Base-by-base conservation (phyloP, 2,329 filamentous ascomycete genomes). In the Colletotrichum acutatum region DNA sequence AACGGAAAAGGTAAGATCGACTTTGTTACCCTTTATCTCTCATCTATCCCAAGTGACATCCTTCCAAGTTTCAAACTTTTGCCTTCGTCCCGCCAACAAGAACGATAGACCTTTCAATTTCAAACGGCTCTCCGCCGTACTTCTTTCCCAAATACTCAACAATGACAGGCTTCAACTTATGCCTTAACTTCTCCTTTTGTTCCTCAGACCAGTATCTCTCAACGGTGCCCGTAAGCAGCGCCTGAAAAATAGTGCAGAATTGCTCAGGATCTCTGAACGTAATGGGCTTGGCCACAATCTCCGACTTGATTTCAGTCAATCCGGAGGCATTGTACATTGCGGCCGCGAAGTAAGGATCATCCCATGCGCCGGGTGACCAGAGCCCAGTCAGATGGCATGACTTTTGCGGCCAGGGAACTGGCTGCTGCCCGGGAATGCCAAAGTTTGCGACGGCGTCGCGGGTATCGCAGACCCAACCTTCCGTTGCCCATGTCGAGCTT, bases 301-400 rank as follows among this genome's bases (percentile, higher is more conserved):
- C 32, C 2, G 59, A 22, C 5, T 30, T 22, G 11, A 46, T n/a
- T 0, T 56, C 22, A 2, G 24, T 28, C 8, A 68, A 34, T 1
- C 66, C 66, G 24, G 66, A 59, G 9, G 58, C 49, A 16, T 68
- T 63, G 11, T 32, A 64, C 66, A 68, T 68, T 12, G 58, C 66
- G n/a, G 16, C 37, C 4, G 59, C 49, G 5, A 57, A 68, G 9
- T 63, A 68, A 8, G 42, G 24, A 22, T 63, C 58, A 14, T 68
- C 66, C 66, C 66, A 68, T 2, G 59, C 49, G n/a, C 66, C 66
- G 3, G 66, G 66, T 4, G 58, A 56, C 66, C 59, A 68, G 26
- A 37, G 22, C 1, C 59, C 32, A 1, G 59, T 68, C 5, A 68
- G 24, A 12, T 68, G 66, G 8, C 54, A 12, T 5, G 66, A 68